Evolutionary conservation across 1,284 basidiomycete species (phyloP), one percentile per base, ranked within the genome.

Genomic region (Cutaneotrichosporon sp.): DNA sequence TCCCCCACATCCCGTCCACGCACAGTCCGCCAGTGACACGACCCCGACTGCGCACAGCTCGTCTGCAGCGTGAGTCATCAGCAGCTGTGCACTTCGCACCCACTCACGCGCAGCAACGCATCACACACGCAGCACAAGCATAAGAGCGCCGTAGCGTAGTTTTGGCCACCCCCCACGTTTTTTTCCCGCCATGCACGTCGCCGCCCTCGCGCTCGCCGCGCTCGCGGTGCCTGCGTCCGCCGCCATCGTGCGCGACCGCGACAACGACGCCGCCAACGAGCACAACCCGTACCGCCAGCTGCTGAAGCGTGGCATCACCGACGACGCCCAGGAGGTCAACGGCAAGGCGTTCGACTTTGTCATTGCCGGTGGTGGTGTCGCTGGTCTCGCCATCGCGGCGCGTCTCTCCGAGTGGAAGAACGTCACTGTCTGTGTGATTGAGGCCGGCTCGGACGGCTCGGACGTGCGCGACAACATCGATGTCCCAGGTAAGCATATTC

Each of bases 381-480:
- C 87, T 5, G 90, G 90, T 31, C 83, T 91, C 24, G 87, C 87
- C 8, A 74, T 92, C 29, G 90, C 89, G 0, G 80, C 84, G 16
- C 84, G 89, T 27, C 82, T 92, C n/a, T 84, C 87, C 0, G 89
- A 89, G 64, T 86, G 89, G 80, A 74, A 82, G 0, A 85, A 84
- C 67, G 82, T 81, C n/a, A 87, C 87, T 1, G 87, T 91, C 10
- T 83, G 88, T 36, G 87, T 89, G 46, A 82, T 90, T 58, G 89
- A 91, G 73, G 88, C 88, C 5, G 89, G 89, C 18, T 82, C 82
- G 46, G 82, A 85, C 36, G 88, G 87, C 1, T 80, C 83, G 51
- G 82, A 82, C 3, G 83, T 84, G 49, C 56, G 68, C 45, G 70
- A 78, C 42, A 51, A 75, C 67, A 77, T 80, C 34, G 80, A 84